phyloP scores from a whole-genome alignment of 495 filamentous ascomycete genomes.

The Trichoderma gamsii region DNA sequence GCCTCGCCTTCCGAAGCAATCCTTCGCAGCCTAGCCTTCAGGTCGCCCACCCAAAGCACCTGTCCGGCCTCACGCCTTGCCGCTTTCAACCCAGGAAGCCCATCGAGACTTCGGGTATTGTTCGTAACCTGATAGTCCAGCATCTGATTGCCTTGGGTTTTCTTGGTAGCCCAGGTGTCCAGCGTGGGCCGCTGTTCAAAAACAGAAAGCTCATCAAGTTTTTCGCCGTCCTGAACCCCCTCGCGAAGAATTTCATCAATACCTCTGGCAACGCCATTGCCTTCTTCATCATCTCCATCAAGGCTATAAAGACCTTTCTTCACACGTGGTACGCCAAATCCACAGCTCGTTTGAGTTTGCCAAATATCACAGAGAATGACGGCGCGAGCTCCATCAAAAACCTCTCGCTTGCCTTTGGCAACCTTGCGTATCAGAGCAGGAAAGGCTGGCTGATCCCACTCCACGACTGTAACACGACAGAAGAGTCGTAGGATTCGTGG shows the following conservation, averaged over 20 bases:
- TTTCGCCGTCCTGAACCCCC: slow-evolving; percentile 16
- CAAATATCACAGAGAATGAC: slow-evolving; percentile 52
- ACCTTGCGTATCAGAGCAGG: slow-evolving; percentile 25
- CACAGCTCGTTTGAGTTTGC: slow-evolving; percentile 55
- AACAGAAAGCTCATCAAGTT: slow-evolving; percentile 20
- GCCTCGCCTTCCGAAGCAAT: slow-evolving; percentile 17
- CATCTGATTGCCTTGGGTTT: slow-evolving; percentile 35
- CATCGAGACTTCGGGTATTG: slow-evolving; percentile 49
- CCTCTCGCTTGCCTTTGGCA: slow-evolving; percentile 29
- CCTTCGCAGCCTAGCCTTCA: slow-evolving; percentile 11
- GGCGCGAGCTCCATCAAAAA: slow-evolving; percentile 41
- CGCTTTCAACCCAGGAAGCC: slow-evolving; percentile 41
- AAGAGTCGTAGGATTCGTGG: slow-evolving; percentile 56
- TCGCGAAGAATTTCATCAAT: slow-evolving; percentile 7
- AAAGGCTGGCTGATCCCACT: slow-evolving; percentile 39
- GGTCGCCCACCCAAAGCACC: slow-evolving; percentile 18
- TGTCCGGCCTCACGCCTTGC: slow-evolving; percentile 21
- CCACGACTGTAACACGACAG: slow-evolving; percentile 47
- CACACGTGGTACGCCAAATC: slow-evolving; percentile 49
- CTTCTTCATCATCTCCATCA: slow-evolving; percentile 17
- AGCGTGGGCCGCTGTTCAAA: slow-evolving; percentile 44
- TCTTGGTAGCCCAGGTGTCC: slow-evolving; percentile 36
- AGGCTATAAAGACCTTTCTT: slow-evolving; percentile 18
- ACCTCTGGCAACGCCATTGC: background rate
- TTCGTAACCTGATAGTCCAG: slow-evolving; percentile 40